phyloP scores from a whole-genome alignment of 139 green algal genomes.

The Micractinium conductrix region DNA sequence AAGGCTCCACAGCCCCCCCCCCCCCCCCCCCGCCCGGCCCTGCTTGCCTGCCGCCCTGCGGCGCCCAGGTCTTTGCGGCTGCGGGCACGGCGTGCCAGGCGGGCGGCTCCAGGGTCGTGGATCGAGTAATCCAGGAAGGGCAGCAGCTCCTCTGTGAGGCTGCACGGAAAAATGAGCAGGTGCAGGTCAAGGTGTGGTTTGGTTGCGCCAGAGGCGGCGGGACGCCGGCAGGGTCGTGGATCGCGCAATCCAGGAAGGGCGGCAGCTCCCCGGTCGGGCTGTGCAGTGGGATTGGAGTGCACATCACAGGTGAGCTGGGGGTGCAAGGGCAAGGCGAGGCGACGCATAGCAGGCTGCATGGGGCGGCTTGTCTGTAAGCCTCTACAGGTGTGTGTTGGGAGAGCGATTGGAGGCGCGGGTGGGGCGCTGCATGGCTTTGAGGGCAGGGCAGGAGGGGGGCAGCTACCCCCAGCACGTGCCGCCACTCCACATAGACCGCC shows the following conservation, averaged over 20 bases:
- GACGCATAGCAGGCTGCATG: too few relatives aligned
- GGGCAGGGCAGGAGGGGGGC: too few relatives aligned
- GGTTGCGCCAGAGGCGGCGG: too few relatives aligned
- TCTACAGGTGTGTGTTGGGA: too few relatives aligned
- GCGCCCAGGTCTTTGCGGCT: slow-evolving; percentile 40
- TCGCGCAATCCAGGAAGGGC: not conserved
- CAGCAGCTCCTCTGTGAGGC: slow-evolving; percentile 80
- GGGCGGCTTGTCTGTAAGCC: too few relatives aligned
- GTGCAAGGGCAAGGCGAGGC: too few relatives aligned
- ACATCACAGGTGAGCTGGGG: too few relatives aligned
- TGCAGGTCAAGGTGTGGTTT: not conserved
- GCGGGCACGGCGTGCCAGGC: slow-evolving; percentile 45
- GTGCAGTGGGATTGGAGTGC: too few relatives aligned
- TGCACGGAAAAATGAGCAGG: slow-evolving; percentile 23
- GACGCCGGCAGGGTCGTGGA: too few relatives aligned
- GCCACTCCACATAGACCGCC: too few relatives aligned
- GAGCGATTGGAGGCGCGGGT: not conserved
- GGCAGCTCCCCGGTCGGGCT: not conserved
- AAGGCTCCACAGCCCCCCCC: not conserved
- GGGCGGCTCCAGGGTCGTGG: slow-evolving; percentile 60
- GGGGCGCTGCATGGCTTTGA: not conserved
- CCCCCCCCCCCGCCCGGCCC: not conserved
- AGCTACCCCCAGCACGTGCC: too few relatives aligned
- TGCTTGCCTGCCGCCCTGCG: not conserved
- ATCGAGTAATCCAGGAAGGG: slow-evolving; percentile 84